Conservation (phyloP, 495 filamentous ascomycete genomes). For the Penicillium arizonense region DNA sequence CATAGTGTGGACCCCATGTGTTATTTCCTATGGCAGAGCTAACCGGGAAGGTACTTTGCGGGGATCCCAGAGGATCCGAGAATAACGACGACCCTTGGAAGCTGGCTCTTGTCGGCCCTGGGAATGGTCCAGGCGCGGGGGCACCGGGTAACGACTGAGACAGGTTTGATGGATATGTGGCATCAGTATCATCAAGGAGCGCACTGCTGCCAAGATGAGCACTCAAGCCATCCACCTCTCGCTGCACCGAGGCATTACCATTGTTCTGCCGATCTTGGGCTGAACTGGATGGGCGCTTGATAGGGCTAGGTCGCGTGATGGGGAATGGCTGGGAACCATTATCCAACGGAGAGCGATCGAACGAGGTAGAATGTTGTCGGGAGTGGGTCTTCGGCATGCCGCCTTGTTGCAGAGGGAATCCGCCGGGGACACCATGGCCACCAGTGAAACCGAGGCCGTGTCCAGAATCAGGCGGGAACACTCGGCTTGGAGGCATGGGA, state of each 20-base stretch:
- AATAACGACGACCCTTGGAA: slow-evolving; percentile 50
- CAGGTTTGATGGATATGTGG: slow-evolving; percentile 41
- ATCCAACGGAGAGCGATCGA: slow-evolving; percentile 49
- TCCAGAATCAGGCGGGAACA: slow-evolving; percentile 57
- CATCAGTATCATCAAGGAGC: slow-evolving; percentile 78
- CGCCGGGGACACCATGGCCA: slow-evolving; percentile 33
- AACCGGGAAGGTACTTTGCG: slow-evolving; percentile 32
- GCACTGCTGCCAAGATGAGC: slow-evolving; percentile 91
- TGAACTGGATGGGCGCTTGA: slow-evolving; percentile 81
- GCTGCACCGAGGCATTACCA: slow-evolving; percentile 30
- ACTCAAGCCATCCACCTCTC: slow-evolving; percentile 70
- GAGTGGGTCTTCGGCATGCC: slow-evolving; percentile 53
- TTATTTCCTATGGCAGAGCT: slow-evolving; percentile 34
- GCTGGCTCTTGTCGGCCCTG: slow-evolving; percentile 40
- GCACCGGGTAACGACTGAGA: slow-evolving; percentile 42
- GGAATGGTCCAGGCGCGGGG: slow-evolving; percentile 30
- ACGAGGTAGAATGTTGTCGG: slow-evolving; percentile 58
- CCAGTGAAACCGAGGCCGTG: slow-evolving; percentile 35
- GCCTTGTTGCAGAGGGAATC: slow-evolving; percentile 31
- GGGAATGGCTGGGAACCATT: slow-evolving; percentile 54
- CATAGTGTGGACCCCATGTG: slow-evolving; percentile 46
- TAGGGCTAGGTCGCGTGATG: slow-evolving; percentile 79
- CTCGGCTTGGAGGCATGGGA: slow-evolving; percentile 60
- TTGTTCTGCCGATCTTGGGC: slow-evolving; percentile 54
- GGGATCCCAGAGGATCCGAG: slow-evolving; percentile 46